Base-by-base conservation (phyloP, 2,329 filamentous ascomycete genomes). In the Fusarium annulatum region DNA sequence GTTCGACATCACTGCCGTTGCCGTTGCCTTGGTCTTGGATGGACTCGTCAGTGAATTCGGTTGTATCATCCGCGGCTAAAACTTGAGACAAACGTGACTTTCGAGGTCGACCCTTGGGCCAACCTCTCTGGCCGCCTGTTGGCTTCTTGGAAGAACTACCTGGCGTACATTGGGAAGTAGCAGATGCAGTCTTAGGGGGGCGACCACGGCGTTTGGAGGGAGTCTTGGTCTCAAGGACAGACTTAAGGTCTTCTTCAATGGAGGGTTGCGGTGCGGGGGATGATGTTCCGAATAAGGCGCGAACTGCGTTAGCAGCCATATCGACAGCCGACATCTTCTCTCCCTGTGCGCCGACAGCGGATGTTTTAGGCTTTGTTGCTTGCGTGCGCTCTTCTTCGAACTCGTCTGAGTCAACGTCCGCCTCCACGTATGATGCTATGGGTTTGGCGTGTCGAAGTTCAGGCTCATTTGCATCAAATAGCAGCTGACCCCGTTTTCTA, bases 401-500 rank as follows among this genome's bases (percentile, higher is more conserved):
- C 12, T 81, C 80, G 28, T 83, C 83, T 14, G 78, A 62, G 11
- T 84, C 82, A 41, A 71, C 41, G 48, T 88, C 84, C 36, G 86
- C 86, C 55, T 88, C 87, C 6, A 85, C 80, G 61, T 89, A 90
- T 3, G 87, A 88, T 36, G 83, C 72, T 72, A 80, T 84, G 10
- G 88, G 88, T 71, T 85, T 88, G 14, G 88, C 86, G 67, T 88
- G 87, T 28, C 88, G 84, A 26, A 89, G 80, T 16, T 82, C 79
- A 28, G 87, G 87, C 38, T 86, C 81, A 23, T 88, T 85, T 4
- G 84, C 82, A 51, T 87, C 85, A 75, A 77, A 86, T 5, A 75
- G 58, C 16, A 67, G 74, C 39, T 71, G 71, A 26, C 69, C 62
- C 23, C 56, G 74, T 61, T 74, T 79, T 41, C 64, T 79, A 61